These are phyloP conservation scores for Monosporascus ibericus DNA, from an alignment of 2,329 filamentous ascomycete genomes.

Conservation along the genomic window DNA sequence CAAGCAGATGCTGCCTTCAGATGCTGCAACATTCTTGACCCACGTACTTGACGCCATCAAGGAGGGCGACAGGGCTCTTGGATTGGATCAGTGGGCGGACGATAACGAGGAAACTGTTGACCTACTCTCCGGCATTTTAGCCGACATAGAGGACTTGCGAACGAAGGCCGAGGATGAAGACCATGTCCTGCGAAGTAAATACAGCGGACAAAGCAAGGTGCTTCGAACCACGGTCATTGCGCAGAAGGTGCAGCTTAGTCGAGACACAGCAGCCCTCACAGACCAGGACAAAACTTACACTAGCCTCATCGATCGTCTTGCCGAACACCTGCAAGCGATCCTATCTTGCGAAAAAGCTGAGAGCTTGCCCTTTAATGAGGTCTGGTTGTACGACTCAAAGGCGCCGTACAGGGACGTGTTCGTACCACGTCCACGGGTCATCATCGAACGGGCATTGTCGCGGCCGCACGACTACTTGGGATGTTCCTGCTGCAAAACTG, in stretches of 20 bases:
- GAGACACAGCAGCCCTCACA: slow-evolving; percentile 64
- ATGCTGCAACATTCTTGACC: slow-evolving; percentile 35
- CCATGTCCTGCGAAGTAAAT: slow-evolving; percentile 62
- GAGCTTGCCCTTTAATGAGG: slow-evolving; percentile 58
- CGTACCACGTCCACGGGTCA: slow-evolving; percentile 63
- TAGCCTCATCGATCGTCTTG: slow-evolving; percentile 52
- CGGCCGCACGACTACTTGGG: slow-evolving; percentile 72
- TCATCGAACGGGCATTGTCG: slow-evolving; percentile 65
- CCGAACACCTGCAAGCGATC: slow-evolving; percentile 37
- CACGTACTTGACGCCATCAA: slow-evolving; percentile 32
- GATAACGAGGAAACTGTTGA: slow-evolving; percentile 26
- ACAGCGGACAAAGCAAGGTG: slow-evolving; percentile 64
- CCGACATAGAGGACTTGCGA: slow-evolving; percentile 41
- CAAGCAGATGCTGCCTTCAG: slow-evolving; percentile 52
- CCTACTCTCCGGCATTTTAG: slow-evolving; percentile 35
- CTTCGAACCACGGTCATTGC: slow-evolving; percentile 73
- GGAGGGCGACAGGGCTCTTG: slow-evolving; percentile 32
- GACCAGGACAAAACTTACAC: slow-evolving; percentile 68
- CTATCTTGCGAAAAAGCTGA: slow-evolving; percentile 32
- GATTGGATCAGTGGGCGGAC: slow-evolving; percentile 26
- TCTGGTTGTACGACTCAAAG: slow-evolving; percentile 69
- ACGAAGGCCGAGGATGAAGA: slow-evolving; percentile 37
- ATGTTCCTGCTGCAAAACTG: slow-evolving; percentile 59
- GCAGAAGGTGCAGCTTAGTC: slow-evolving; percentile 74
- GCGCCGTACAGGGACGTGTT: slow-evolving; percentile 69